Percentiles rank a stretch among this genome's conserved stretches.
phyloP scores from a whole-genome alignment of 129 eudicot species.

The Logfia minima region DNA sequence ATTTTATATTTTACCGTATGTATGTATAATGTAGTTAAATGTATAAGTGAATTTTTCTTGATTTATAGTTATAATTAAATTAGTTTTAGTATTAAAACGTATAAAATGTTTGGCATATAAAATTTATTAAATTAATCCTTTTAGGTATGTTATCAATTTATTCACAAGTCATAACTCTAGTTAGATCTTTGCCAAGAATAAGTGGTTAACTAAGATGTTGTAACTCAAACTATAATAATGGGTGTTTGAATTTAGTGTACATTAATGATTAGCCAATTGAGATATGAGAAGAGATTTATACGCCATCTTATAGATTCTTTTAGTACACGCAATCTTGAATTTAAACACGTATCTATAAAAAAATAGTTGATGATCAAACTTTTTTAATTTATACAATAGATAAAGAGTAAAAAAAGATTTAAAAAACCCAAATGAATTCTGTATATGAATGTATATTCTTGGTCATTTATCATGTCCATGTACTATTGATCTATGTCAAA shows the following conservation, averaged over 20 bases:
- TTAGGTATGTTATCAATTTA: not conserved
- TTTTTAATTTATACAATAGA: not conserved
- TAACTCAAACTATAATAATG: not conserved
- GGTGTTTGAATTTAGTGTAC: not conserved
- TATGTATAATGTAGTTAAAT: no score
- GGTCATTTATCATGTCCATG: conserved; percentile 13
- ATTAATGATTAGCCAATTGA: not conserved
- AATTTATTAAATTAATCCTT: no score
- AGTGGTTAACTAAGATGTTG: not conserved
- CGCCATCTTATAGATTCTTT: not conserved
- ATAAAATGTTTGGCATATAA: no score
- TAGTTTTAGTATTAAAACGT: no score
- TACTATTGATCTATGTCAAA: conserved; percentile 36
- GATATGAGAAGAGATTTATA: not conserved
- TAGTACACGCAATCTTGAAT: not conserved
- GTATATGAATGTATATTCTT: conserved; percentile 9
- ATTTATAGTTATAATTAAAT: no score
- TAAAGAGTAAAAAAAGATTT: not conserved
- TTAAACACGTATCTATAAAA: not conserved
- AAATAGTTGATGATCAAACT: not conserved
- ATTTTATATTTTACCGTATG: no score
- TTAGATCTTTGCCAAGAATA: not conserved
- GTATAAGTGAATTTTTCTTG: no score
- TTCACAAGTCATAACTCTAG: not conserved
- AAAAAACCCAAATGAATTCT: not conserved